Percentiles rank a stretch among this genome's conserved stretches.
phyloP scores from a whole-genome alignment of 805 yeast genomes.

The Sugiyamaella boreocaroliniensis region DNA sequence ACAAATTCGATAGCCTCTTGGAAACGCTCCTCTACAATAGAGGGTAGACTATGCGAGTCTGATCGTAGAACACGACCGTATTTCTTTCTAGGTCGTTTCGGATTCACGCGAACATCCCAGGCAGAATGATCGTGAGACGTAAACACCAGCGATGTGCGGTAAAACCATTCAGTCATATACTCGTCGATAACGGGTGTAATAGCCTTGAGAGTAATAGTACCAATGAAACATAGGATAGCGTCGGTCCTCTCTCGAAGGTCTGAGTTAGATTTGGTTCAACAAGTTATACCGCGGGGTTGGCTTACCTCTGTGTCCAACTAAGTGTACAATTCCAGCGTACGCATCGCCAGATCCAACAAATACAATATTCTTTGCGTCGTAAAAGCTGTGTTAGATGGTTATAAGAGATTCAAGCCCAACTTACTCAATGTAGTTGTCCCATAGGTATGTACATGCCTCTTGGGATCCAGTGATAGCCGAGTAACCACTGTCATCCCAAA shows the following conservation, averaged over 20 bases:
- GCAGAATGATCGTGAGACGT: conserved; percentile 68
- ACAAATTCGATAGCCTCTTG: conserved; percentile 83
- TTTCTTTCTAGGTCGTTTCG: conserved; percentile 78
- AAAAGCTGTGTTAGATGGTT: conserved; percentile 22
- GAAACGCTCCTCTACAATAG: conserved; percentile 71
- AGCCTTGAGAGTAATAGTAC: conserved; percentile 62
- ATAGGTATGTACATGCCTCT: conserved; percentile 67
- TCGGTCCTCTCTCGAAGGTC: conserved; percentile 56
- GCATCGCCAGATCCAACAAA: conserved; percentile 89
- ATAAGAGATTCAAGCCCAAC: not conserved
- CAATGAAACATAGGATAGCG: conserved; percentile 65
- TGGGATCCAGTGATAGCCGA: conserved; percentile 64
- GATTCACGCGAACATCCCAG: conserved; percentile 54
- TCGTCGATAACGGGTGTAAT: conserved; percentile 86
- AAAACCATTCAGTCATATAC: conserved; percentile 85
- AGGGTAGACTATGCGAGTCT: conserved; percentile 63
- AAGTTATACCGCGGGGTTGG: not conserved
- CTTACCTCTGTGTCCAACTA: conserved; percentile 65
- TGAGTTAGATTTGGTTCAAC: not conserved
- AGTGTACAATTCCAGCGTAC: conserved; percentile 76
- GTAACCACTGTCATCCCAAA: conserved; percentile 42
- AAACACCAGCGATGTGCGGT: conserved; percentile 75
- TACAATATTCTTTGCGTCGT: conserved; percentile 61
- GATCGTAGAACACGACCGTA: conserved; percentile 83
- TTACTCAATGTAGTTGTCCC: conserved; percentile 86